Base-by-base conservation (phyloP, 2,329 filamentous ascomycete species). In the Epichloe gansuensis region DNA sequence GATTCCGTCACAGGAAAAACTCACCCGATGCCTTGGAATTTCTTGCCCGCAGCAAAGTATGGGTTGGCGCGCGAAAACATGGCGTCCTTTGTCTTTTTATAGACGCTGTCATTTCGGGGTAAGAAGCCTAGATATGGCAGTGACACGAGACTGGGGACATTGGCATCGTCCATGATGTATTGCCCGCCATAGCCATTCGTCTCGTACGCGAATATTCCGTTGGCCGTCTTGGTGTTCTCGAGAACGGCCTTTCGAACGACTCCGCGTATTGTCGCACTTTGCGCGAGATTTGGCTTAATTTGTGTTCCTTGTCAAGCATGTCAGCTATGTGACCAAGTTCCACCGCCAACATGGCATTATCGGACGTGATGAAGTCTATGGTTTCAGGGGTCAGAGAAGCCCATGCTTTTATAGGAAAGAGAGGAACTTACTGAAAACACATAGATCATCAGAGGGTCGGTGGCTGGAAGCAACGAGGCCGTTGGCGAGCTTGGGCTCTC, bases 361-460 rank as follows among this genome's bases (percentile, higher is more conserved):
- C 61, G 13, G 62, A 58, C 1, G 54, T 64, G 59, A 80, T 77
- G 59, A 83, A 81, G 5, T 70, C 63, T 15, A 73, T 11, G 38
- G 12, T 12, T 17, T n/a, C 3, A 41, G 6, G 2, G 23, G 46
- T 41, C 9, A 39, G 37, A 17, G 39, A 28, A 37, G 38, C 13
- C 9, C 17, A 31, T 39, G 47, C 37, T 4, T 39, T 8, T 8
- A 8, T 9, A 5, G 8, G 7, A 13, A 31, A 5, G 17, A 31
- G 31, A 7, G 42, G 2, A 11, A 56, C 60, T 48, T 45, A 62
- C 60, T 60, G 57, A 89, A 82, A 50, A 88, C 88, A 1, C 85
- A 88, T 7, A 88, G 81, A 65, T 95, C 89, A 65, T 94, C 89
- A 52, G 85, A 89, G 0, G 89, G 89, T 1, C 89, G 78, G 71